Conservation (phyloP, 208 protist genomes). For the Entamoeba dispar region DNA sequence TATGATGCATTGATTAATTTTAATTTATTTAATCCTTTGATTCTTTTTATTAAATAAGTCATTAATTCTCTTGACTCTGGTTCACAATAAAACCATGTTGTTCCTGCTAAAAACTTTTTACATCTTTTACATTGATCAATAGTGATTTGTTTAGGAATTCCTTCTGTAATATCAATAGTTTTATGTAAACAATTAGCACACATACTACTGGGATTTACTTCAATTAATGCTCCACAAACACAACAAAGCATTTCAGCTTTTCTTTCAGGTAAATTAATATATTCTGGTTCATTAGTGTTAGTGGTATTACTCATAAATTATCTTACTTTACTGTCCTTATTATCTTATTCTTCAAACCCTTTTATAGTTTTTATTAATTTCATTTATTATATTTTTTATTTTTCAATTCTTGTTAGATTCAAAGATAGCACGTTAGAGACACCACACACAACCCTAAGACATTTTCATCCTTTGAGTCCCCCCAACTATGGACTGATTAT, state of each 20-base stretch:
- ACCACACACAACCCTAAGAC: too few relatives aligned
- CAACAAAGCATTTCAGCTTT: constrained; percentile 49
- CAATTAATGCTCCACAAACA: constrained; percentile 69
- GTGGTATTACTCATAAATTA: too few relatives aligned
- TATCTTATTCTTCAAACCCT: too few relatives aligned
- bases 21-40: constrained; percentile 72
- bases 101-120: constrained; percentile 77
- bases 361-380: too few relatives aligned
- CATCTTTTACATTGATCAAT: constrained; percentile 67
- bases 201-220: constrained; percentile 90
- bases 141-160: constrained; percentile 74
- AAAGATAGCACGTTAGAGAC: too few relatives aligned
- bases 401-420: too few relatives aligned
- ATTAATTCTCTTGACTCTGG: constrained; percentile 88
- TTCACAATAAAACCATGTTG: constrained; percentile 68
- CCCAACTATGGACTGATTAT: too few relatives aligned
- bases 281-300: too few relatives aligned
- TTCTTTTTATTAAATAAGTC: constrained; percentile 70
- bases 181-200: constrained; percentile 80
- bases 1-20: constrained; percentile 89
- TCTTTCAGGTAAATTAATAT: not conserved
- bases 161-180: constrained; percentile 87
- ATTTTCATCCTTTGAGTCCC: too few relatives aligned
- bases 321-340: too few relatives aligned
- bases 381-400: too few relatives aligned